Evolutionary conservation across 306 rosid genomes (phyloP), one percentile per base, ranked within the genome.

Genomic region (Vigna nakashimae): DNA sequence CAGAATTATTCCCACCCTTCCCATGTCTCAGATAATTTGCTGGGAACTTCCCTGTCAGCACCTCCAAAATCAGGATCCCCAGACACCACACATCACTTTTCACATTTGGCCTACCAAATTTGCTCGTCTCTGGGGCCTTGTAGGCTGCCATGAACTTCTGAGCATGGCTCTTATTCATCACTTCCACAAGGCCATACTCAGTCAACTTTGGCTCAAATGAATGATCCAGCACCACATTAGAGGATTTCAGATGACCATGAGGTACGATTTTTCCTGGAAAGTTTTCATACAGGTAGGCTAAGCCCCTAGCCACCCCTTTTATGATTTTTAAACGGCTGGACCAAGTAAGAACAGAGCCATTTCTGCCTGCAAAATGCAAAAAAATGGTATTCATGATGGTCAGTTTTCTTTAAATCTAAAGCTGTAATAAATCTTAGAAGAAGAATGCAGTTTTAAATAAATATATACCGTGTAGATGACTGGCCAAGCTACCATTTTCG

Each of bases 201-300:
- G 89, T 64, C 30, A 92, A 50, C 30, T 71, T 22, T 1, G 98
- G 92, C 46, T 76, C 83, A 80, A 78, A 80, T 7, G 79, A 79
- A 17, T 68, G 68, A 82, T 87, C 88, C 3, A 90, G 58, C 26
- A 88, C 77, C 16, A 94, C 89, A 63, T 94, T 94, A 40, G 97
- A 90, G 28, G 97, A 94, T 80, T 94, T 90, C 1, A 94, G 91
- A 60, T 92, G 97, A 43, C 97, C 95, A 7, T 89, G 97, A 3
- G 96, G 93, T 1, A 90, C 78, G n/a, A 28, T 26, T 40, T 84
- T 73, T 4, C 45, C 28, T 0, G 89, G 89, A 56, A 92, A 86
- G 59, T 88, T 90, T 18, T 59, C 65, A 83, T 89, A 84, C 36
- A 94, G 90, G 65, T 89, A 75, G 4, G 84, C 78, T 53, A 90